These are phyloP conservation scores for Hypoxylon sp. DNA, from an alignment of 2,329 filamentous ascomycete species.

Conservation along the genomic window DNA sequence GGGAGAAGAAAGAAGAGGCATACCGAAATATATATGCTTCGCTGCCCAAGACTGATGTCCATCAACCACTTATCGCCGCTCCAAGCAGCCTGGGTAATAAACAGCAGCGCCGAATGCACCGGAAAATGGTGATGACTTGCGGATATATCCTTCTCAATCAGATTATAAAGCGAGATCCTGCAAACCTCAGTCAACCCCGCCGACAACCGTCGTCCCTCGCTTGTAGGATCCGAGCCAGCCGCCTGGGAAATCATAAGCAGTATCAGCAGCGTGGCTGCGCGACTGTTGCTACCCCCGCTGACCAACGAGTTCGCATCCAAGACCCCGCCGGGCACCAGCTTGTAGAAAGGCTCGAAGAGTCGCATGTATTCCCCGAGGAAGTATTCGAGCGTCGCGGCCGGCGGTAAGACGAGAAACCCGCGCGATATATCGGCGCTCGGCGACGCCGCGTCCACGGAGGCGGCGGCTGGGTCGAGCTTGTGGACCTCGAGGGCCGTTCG, in stretches of 20 bases:
- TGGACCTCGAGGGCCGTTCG: conserved; percentile 21
- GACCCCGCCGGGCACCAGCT: conserved; percentile 13
- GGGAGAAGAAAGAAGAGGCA: too few relatives aligned
- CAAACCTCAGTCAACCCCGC: conserved; percentile 22
- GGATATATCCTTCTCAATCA: conserved; percentile 20
- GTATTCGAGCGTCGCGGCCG: conserved; percentile 19
- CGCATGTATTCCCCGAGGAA: conserved; percentile 26
- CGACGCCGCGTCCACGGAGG: conserved; percentile 13
- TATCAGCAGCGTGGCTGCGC: conserved; percentile 15
- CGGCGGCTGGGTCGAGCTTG: conserved; percentile 17
- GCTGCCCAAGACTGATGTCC: conserved; percentile 18
- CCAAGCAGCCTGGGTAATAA: conserved; percentile 21
- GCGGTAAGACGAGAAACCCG: conserved; percentile 19
- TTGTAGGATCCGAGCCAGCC: conserved; percentile 20
- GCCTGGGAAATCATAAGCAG: conserved; percentile 21
- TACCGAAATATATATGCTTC: conserved; percentile 20
- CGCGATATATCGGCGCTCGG: conserved; percentile 9
- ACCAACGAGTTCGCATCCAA: conserved; percentile 14
- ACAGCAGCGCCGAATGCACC: conserved; percentile 15
- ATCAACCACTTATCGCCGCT: conserved; percentile 24
- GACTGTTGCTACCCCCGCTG: conserved; percentile 6
- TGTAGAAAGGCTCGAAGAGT: conserved; percentile 21
- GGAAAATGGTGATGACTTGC: conserved; percentile 12
- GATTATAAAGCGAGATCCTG: conserved; percentile 17
- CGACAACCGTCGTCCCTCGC: conserved; percentile 17